Evolutionary conservation across 83 land plant species (phyloP).

Genomic region (Picea abies): DNA sequence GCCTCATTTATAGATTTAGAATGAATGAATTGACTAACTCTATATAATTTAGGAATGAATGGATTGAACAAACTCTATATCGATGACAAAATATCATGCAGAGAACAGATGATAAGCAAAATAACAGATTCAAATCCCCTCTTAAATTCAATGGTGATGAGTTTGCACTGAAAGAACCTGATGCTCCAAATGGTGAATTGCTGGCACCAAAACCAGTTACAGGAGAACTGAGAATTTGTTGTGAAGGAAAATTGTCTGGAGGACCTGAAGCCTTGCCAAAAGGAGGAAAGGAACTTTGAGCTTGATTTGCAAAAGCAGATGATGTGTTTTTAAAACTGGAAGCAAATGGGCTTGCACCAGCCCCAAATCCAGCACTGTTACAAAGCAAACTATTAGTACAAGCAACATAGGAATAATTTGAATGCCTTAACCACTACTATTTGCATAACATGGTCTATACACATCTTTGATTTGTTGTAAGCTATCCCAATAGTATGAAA

Average conservation of each 20-base stretch:
- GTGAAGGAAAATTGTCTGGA: neutral
- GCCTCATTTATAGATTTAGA: too few relatives aligned
- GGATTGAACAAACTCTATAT: neutral
- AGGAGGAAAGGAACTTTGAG: neutral
- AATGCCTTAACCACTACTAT: neutral
- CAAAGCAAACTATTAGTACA: neutral
- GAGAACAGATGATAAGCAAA: neutral
- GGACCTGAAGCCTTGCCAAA: constrained; percentile 1
- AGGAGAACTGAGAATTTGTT: neutral
- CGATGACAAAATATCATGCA: neutral
- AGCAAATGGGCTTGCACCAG: neutral
- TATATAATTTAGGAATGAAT: neutral
- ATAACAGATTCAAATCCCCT: neutral
- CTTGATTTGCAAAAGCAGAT: constrained; percentile 1
- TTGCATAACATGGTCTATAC: neutral
- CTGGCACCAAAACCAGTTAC: neutral
- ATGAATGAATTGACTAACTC: too few relatives aligned
- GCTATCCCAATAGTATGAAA: neutral
- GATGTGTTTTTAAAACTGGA: neutral
- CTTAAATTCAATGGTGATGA: neutral
- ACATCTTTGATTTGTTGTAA: neutral
- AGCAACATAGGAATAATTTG: neutral
- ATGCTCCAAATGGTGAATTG: neutral
- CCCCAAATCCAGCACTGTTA: constrained; percentile 13
- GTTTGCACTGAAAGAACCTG: neutral